Percentiles rank a stretch among this genome's conserved stretches.
Evolutionary conservation across 306 rosid genomes (phyloP).

Genomic region (Glycine tomentella): DNA sequence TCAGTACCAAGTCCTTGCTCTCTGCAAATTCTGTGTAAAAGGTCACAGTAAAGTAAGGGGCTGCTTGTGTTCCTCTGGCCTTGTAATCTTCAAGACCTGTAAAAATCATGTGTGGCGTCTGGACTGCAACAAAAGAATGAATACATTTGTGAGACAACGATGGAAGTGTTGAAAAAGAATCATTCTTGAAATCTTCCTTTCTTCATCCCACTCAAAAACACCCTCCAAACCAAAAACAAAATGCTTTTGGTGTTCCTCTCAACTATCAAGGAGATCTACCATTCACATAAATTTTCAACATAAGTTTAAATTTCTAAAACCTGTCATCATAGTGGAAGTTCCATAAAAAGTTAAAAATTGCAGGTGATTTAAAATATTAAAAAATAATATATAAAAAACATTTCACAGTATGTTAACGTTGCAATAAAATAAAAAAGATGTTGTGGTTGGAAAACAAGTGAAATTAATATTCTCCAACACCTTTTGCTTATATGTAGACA

Average conservation of each 20-base stretch:
- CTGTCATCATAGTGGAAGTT: not conserved
- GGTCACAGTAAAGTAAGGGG: slow-evolving; percentile 78
- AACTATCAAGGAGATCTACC: not conserved
- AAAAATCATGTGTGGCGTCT: slow-evolving; percentile 79
- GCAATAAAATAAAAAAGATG: not conserved
- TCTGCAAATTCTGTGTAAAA: slow-evolving; percentile 88
- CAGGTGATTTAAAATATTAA: not conserved
- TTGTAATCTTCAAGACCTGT: slow-evolving; percentile 96
- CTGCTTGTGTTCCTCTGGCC: slow-evolving; percentile 91
- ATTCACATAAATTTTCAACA: not conserved
- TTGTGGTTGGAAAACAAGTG: not conserved
- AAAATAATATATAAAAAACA: not conserved
- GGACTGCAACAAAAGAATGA: slow-evolving; percentile 66
- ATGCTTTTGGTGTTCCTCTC: not conserved
- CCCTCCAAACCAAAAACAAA: not conserved
- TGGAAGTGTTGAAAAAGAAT: slow-evolving; percentile 11
- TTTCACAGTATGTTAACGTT: not conserved
- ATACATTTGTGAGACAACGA: slow-evolving; percentile 2
- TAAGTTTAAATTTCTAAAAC: not conserved
- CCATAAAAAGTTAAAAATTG: not conserved
- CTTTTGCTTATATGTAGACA: not conserved
- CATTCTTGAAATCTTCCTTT: not conserved
- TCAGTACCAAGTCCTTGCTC: slow-evolving; percentile 83
- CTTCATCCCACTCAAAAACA: not conserved
- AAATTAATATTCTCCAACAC: not conserved